Evolutionary conservation across 306 rosid species (phyloP), one percentile per base, ranked within the genome.

Genomic region (Vicia villosa): DNA sequence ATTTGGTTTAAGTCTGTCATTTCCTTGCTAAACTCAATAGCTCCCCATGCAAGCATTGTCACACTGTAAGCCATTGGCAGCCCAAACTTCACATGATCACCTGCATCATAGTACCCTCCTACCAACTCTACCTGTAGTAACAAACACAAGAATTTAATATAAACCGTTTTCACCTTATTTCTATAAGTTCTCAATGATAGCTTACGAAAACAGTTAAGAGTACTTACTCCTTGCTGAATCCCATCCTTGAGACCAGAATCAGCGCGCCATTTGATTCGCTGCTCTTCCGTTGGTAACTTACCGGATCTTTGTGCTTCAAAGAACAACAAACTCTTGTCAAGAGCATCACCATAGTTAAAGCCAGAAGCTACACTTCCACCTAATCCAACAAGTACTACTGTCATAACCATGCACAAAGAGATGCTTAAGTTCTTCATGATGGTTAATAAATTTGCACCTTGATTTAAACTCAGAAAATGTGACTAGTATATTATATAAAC

Each of bases 101-200:
- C 98, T 9, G 98, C 98, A 63, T 92, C 98, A 75, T 92, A 89
- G 78, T 92, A 92, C 22, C 96, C 98, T 73, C 98, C 98, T 71
- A 85, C 91, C 82, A 90, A 69, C 80, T 92, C 79, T 57, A 79
- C 96, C 96, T 89, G 83, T 40, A 61, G 83, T 40, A 61, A 58
- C 43, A 32, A 22, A 10, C 17, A 67, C 22, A 45, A 32, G 40
- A 57, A 45, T 36, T 42, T 6, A 49, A 8, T 17, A 17, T 17
- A 19, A 2, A 6, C 8, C 8, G 1, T 6, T 47, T 47, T 47
- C 21, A n/a, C 10, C 19, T 14, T 34, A 34, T 34, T 34, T 32
- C 49, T 43, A 14, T 14, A 43, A 43, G 49, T 15, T 45, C 19
- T 43, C 16, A 45, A 45, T 6, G 19, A 14, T 45, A 45, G 19